phyloP scores from a whole-genome alignment of 148 eudicot genomes.

The Rhododendron ovatum region DNA sequence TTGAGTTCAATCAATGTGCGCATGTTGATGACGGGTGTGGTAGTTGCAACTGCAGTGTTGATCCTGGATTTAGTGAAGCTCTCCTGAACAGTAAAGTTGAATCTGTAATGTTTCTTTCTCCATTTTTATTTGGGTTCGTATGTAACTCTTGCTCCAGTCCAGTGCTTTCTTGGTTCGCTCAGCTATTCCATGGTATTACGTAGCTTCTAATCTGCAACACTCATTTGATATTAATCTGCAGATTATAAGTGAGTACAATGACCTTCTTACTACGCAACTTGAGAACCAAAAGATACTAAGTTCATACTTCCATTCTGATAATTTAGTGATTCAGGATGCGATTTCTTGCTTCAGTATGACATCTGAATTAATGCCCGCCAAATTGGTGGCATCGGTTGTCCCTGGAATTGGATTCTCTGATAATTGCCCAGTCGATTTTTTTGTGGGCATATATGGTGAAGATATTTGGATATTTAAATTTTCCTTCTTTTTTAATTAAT shows the following conservation, averaged over 20 bases:
- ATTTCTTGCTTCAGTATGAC: neutral
- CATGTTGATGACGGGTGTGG: conserved; percentile 49
- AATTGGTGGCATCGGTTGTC: neutral
- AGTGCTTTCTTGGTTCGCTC: neutral
- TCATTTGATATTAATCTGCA: conserved; percentile 22
- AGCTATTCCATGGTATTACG: neutral
- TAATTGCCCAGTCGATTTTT: neutral
- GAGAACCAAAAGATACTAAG: conserved; percentile 86
- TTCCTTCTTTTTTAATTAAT: conserved; percentile 1
- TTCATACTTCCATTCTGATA: conserved; percentile 1
- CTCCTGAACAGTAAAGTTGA: conserved; percentile 71
- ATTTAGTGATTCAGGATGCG: neutral
- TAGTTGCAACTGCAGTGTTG: conserved; percentile 55
- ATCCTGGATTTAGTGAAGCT: conserved; percentile 62
- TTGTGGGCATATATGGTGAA: neutral
- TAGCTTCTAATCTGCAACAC: neutral
- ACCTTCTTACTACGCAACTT: conserved; percentile 85
- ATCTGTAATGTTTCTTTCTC: conserved; percentile 38
- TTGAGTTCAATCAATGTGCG: conserved; percentile 64
- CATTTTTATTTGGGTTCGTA: neutral
- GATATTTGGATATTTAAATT: neutral
- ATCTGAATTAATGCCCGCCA: neutral
- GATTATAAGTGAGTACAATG: conserved; percentile 86
- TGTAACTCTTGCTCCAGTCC: neutral
- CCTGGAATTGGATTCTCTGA: neutral